phyloP scores from a whole-genome alignment of 1,284 basidiomycete genomes.

The Cryptococcus hybrid region DNA sequence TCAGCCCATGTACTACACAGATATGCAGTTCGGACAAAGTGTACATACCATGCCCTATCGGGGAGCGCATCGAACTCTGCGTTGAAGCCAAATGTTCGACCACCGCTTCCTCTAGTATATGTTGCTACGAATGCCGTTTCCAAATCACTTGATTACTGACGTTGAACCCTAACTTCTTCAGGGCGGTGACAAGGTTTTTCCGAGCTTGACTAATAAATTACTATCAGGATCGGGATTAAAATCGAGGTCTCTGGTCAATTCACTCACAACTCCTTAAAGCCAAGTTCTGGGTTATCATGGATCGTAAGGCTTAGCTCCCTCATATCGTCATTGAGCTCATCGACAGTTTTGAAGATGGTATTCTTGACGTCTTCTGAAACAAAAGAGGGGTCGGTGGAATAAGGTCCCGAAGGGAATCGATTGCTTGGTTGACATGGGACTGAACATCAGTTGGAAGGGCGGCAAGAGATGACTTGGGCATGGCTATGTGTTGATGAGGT shows the following conservation, averaged over 20 bases:
- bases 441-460: slow-evolving; percentile 15
- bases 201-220: slow-evolving; percentile 19
- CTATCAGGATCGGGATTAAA: background rate
- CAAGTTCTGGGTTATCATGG: slow-evolving; percentile 51
- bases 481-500: too few relatives aligned
- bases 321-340: slow-evolving; percentile 58
- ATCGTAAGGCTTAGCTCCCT: slow-evolving; percentile 65
- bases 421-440: slow-evolving; percentile 21
- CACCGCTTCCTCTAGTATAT: slow-evolving; percentile 27
- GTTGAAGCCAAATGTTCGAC: slow-evolving; percentile 32
- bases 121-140: slow-evolving; percentile 29
- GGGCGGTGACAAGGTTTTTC: slow-evolving; percentile 16
- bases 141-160: slow-evolving; percentile 21
- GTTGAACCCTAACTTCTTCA: slow-evolving; percentile 24
- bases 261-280: slow-evolving; percentile 29
- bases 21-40: background rate
- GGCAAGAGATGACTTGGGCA: background rate
- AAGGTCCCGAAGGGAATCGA: slow-evolving; percentile 16
- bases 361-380: background rate
- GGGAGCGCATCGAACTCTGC: slow-evolving; percentile 32
- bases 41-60: slow-evolving; percentile 26
- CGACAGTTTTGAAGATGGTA: slow-evolving; percentile 50
- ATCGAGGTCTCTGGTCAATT: too few relatives aligned
- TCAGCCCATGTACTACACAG: background rate
- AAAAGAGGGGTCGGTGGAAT: slow-evolving; percentile 11